Conservation (phyloP, 345 rosid species). For the Abelmoschus esculentus region DNA sequence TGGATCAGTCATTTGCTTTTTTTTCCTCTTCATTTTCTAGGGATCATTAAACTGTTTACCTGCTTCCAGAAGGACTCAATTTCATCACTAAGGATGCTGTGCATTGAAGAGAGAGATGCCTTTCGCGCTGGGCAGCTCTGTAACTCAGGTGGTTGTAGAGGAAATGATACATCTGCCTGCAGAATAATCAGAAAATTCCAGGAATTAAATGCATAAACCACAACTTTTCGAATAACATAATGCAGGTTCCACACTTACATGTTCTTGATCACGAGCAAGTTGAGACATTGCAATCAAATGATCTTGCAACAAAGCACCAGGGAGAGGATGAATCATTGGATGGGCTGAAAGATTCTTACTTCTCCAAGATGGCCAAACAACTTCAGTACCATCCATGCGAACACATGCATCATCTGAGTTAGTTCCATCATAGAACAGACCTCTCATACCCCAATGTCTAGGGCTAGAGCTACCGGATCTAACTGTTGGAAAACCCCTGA, state of each 20-base stretch:
- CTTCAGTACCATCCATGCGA: constrained; percentile 74
- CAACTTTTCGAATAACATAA: constrained; percentile 9
- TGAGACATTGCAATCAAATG: constrained; percentile 83
- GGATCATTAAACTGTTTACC: constrained; percentile 32
- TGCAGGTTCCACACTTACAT: constrained; percentile 43
- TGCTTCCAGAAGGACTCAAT: constrained; percentile 83
- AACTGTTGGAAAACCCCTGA: constrained; percentile 84
- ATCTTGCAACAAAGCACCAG: constrained; percentile 79
- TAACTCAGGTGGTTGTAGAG: constrained; percentile 66
- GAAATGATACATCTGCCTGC: constrained; percentile 89
- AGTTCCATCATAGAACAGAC: constrained; percentile 69
- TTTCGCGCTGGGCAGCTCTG: constrained; percentile 48
- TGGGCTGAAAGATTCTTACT: constrained; percentile 65
- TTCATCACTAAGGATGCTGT: constrained; percentile 65
- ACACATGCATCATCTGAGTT: constrained; percentile 63
- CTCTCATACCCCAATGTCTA: constrained; percentile 92
- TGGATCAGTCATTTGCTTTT: constrained; percentile 2
- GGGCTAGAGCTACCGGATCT: constrained; percentile 99
- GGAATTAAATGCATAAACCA: constrained; percentile 15
- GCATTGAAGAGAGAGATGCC: constrained; percentile 61
- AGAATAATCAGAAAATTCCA: constrained; percentile 26
- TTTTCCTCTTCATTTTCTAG: constrained; percentile 1
- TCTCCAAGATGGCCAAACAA: constrained; percentile 95
- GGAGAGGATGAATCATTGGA: constrained; percentile 78
- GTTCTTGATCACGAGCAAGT: constrained; percentile 89